These are phyloP conservation scores for Mitragyna speciosa DNA, from an alignment of 257 asterid species.

Conservation along the genomic window DNA sequence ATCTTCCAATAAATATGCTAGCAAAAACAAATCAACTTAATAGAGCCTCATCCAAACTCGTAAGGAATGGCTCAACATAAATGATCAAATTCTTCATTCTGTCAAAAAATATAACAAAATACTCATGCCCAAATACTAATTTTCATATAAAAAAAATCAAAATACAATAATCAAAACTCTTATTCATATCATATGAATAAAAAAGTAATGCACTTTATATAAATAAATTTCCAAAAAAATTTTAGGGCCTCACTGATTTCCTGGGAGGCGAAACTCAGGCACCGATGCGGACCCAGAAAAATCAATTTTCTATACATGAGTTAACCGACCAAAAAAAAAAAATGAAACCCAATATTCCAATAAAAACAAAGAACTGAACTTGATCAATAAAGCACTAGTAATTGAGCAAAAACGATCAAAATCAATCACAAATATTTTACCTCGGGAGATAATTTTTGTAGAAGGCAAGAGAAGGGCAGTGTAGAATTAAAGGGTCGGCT, in stretches of 20 bases:
- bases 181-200: too few species aligned
- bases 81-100: neutral
- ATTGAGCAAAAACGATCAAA: neutral
- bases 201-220: neutral
- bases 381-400: neutral
- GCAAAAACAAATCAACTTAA: neutral
- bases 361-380: neutral
- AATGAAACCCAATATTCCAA: slow-evolving; percentile 7
- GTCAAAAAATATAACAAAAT: neutral
- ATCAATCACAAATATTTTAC: slow-evolving; percentile 20
- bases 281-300: slow-evolving; percentile 45
- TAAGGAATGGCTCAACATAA: neutral
- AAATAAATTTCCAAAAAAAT: neutral
- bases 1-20: neutral
- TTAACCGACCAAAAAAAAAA: neutral
- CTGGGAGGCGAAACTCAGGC: slow-evolving; percentile 48
- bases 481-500: slow-evolving; percentile 46
- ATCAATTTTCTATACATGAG: neutral
- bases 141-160: neutral
- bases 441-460: slow-evolving; percentile 62
- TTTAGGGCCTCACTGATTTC: slow-evolving; percentile 42
- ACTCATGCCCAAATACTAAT: neutral
- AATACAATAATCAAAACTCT: neutral
- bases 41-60: neutral
- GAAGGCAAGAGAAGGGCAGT: slow-evolving; percentile 50